Evolutionary conservation across 176 grass and related monocot genomes (phyloP), one percentile per base, ranked within the genome.

Genomic region (Echinochloa phyllopogon): DNA sequence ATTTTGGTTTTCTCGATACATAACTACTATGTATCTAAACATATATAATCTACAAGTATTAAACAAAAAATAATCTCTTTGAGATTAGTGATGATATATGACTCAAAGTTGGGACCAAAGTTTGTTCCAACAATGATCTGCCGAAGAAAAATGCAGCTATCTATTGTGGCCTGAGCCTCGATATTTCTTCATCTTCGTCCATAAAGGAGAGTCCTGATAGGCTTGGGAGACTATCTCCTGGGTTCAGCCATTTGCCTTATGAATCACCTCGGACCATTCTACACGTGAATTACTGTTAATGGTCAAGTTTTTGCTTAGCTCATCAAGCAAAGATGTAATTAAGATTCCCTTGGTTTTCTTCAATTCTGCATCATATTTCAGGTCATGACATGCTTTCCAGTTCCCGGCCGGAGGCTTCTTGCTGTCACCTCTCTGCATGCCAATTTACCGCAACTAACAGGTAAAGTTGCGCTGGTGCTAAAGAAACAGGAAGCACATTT

Each of bases 211-310:
- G 94, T 87, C 84, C 88, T 47, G 77, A 84, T 86, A 60, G 67
- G n/a, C 85, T 64, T 72, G 86, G 69, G 61, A 84, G 77, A 33
- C 74, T 78, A 40, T 96, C 84, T 74, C 72, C 82, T 59, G 89
- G 87, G 61, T 92, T 74, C 49, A 82, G 69, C 53, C 80, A 85
- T 45, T 13, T 80, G 50, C 84, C 87, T 59, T 69, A 71, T 86
- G 94, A 94, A 92, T 97, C 94, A 82, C 94, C 94, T 65, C 77
- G 50, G 56, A 85, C 83, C 49, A 97, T 97, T 83, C 82, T 97
- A 53, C 78, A 94, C 90, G 94, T 97, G 86, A 82, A 64, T 15
- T 82, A 41, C n/a, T 59, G 15, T 79, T 75, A 55, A 52, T 73
- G 52, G 53, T 40, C 65, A 33, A 52, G 44, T 80, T 80, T 64